These are phyloP conservation scores for Isochrysis galbana DNA, from an alignment of 78 protist genomes.

Conservation along the genomic window DNA sequence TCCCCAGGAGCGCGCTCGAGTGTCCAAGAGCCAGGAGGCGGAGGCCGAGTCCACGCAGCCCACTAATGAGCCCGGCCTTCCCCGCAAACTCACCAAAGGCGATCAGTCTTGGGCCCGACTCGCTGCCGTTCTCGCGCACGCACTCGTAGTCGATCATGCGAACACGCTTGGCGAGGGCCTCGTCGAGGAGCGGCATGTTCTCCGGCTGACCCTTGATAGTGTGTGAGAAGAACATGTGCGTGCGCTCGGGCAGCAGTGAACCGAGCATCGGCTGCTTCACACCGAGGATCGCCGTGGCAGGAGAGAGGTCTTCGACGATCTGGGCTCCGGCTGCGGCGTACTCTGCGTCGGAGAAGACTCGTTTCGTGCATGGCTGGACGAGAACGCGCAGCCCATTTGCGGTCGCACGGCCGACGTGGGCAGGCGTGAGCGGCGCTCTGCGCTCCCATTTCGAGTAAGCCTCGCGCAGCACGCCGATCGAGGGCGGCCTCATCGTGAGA, in stretches of 20 bases:
- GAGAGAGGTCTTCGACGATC: constrained; percentile 72
- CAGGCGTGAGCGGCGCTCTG: constrained; percentile 90
- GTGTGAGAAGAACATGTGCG: constrained; percentile 57
- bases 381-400: constrained; percentile 56
- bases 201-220: constrained; percentile 89
- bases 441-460: constrained; percentile 61
- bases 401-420: constrained; percentile 70
- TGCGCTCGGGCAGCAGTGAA: constrained; percentile 50
- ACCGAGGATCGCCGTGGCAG: constrained; percentile 72
- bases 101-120: constrained; percentile 72
- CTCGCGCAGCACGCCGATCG: neutral
- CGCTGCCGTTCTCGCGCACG: constrained; percentile 50
- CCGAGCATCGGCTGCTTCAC: constrained; percentile 83
- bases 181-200: constrained; percentile 89
- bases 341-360: constrained; percentile 67
- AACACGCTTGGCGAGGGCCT: constrained; percentile 49
- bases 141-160: constrained; percentile 90
- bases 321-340: constrained; percentile 82
- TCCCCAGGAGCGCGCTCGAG: constrained; percentile 70
- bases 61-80: constrained; percentile 64
- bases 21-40: constrained; percentile 68
- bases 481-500: neutral
- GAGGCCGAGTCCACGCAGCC: constrained; percentile 78
- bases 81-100: constrained; percentile 70
- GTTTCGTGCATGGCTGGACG: constrained; percentile 82